Conservation (phyloP, 441 rosid genomes). For the Aleurites moluccanus region DNA sequence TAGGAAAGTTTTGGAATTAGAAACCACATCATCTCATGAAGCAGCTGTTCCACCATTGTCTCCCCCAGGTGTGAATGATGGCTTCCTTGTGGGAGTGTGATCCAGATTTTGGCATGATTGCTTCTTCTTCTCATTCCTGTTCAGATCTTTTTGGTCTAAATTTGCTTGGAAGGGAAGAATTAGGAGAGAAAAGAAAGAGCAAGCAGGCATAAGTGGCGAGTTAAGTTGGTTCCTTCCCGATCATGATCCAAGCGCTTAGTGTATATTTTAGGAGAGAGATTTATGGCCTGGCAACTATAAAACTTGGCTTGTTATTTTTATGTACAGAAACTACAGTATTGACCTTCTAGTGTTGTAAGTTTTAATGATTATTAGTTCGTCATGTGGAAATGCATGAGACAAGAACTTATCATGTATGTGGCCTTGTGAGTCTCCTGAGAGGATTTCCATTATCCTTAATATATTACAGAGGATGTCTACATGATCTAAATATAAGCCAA, state of each 20-base stretch:
- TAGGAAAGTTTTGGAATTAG: conserved; percentile 51
- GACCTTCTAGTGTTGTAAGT: background rate
- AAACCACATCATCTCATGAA: conserved; percentile 19
- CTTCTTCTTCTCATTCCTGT: conserved; percentile 33
- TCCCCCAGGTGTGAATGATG: conserved; percentile 57
- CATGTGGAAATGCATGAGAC: background rate
- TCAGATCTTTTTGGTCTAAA: conserved; percentile 19
- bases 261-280: conserved; percentile 25
- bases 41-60: conserved; percentile 72
- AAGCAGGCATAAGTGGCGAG: conserved; percentile 15
- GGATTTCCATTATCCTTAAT: background rate
- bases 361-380: background rate
- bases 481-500: background rate
- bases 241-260: conserved; percentile 44
- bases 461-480: too few species aligned
- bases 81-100: conserved; percentile 28
- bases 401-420: background rate
- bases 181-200: conserved; percentile 36
- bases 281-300: conserved; percentile 1
- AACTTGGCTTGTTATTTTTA: background rate
- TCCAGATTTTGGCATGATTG: conserved; percentile 20
- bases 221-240: conserved; percentile 46
- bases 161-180: conserved; percentile 33
- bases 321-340: conserved; percentile 18
- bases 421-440: background rate